Base-by-base conservation (phyloP, 73 alveolate species). In the Symbiodinium pilosum region DNA sequence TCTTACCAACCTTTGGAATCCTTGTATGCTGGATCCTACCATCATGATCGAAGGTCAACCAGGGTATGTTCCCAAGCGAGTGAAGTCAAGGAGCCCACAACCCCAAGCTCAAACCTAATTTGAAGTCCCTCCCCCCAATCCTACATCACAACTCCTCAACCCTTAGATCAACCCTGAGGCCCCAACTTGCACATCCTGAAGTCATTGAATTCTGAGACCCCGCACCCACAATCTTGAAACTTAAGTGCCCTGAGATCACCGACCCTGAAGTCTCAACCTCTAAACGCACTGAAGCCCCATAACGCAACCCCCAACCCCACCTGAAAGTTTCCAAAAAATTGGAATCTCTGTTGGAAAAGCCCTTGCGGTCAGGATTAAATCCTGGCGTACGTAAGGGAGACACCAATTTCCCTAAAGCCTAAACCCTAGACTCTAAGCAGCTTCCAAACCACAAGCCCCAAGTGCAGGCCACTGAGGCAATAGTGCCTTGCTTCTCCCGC, bases 381-480 rank as follows among this genome's bases (percentile, higher is more conserved):
- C n/a, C n/a, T n/a, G n/a, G n/a, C n/a, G n/a, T n/a, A n/a, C n/a
- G n/a, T n/a, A n/a, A n/a, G n/a, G n/a, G n/a, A 54, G 30, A 7
- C 3, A 1, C 26, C 1, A 52, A 52, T 1, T 1, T 28, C 69
- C 3, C 14, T 52, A 52, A 52, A 52, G 26, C 69, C 69, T 52
- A 1, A 54, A 54, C 64, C 26, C 18, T 39, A 40, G 14, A 1
- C 26, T 36, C 89, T 9, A 36, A 83, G 4, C 92, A 7, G 44
- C 28, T 84, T 3, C 8, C 32, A 14, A n/a, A n/a, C n/a, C n/a
- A n/a, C n/a, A n/a, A n/a, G n/a, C n/a, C 36, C 5, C 81, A 28
- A 7, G 18, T 8, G 81, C 24, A 89, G 97, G 97, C 97, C 54
- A 91, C 97, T 14, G 89, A 91, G 52, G 97, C 97, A 18, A 30